A percentile compares a stretch with the other conserved stretches of the same genome.
Evolutionary conservation across 768 basidiomycete genomes (phyloP).

Genomic region (Austroboletus eburneus): DNA sequence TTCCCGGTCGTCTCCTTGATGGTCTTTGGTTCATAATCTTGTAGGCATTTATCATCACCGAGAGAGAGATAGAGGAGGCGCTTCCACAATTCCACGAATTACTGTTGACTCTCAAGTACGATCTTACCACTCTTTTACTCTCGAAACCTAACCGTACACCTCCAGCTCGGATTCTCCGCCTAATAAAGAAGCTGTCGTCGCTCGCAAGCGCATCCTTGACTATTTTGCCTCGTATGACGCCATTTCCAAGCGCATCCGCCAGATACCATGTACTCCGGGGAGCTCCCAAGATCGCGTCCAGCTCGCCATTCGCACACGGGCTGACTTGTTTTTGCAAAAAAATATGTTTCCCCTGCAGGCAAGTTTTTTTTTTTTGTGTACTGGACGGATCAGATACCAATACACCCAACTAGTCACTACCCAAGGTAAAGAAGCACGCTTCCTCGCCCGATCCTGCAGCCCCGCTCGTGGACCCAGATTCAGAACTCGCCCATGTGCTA

Average conservation of each 20-base stretch:
- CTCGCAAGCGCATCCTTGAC: conserved; percentile 79
- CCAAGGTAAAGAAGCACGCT: conserved; percentile 41
- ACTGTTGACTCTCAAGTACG: conserved; percentile 62
- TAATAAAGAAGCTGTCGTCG: conserved; percentile 60
- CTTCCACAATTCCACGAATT: conserved; percentile 90
- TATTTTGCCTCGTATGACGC: conserved; percentile 88
- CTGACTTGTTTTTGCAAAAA: conserved; percentile 79
- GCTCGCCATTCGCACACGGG: conserved; percentile 69
- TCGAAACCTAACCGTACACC: background rate
- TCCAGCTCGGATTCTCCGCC: conserved; percentile 45
- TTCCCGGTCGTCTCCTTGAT: background rate
- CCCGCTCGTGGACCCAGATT: conserved; percentile 55
- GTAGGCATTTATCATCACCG: conserved; percentile 67
- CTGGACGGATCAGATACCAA: background rate
- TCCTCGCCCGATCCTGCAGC: conserved; percentile 11
- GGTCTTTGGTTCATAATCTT: background rate
- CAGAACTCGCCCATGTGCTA: conserved; percentile 63
- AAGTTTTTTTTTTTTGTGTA: conserved; percentile 1
- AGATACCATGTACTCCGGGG: conserved; percentile 59
- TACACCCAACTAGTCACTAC: conserved; percentile 34
- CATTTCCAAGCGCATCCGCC: conserved; percentile 78
- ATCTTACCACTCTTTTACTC: conserved; percentile 9
- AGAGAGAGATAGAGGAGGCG: conserved; percentile 85
- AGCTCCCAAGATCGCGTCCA: conserved; percentile 85
- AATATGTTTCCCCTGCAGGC: conserved; percentile 67